Conservation (phyloP, 495 filamentous ascomycete genomes). For the Aspergillus heteromorphus region DNA sequence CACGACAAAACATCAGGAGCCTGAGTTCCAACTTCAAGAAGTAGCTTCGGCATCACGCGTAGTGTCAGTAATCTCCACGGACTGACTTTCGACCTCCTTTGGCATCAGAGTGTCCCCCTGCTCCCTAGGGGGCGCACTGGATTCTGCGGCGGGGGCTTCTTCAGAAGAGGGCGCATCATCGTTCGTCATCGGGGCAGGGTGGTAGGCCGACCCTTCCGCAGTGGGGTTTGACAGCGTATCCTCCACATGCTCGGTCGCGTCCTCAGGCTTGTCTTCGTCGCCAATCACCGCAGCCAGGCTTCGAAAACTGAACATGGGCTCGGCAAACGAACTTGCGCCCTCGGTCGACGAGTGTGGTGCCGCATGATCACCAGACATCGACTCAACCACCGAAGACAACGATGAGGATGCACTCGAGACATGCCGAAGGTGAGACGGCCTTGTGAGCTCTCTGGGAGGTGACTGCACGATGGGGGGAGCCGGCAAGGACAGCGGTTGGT, state of each 20-base stretch:
- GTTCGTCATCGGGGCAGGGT: conserved; percentile 15
- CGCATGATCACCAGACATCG: conserved; percentile 44
- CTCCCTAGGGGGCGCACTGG: conserved; percentile 11
- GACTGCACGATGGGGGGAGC: conserved; percentile 15
- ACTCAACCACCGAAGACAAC: conserved; percentile 68
- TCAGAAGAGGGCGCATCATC: conserved; percentile 13
- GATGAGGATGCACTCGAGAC: conserved; percentile 81
- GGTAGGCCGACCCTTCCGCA: conserved; percentile 24
- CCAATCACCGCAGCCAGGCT: conserved; percentile 84
- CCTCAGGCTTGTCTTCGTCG: conserved; percentile 50
- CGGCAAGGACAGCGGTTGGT: conserved; percentile 4
- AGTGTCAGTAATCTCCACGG: conserved; percentile 31
- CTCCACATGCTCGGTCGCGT: conserved; percentile 43
- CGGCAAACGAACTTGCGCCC: conserved; percentile 52
- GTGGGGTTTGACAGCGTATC: conserved; percentile 15
- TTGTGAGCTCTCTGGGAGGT: conserved; percentile 31
- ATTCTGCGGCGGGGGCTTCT: conserved; percentile 3
- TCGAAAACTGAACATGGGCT: conserved; percentile 88
- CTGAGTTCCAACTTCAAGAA: conserved; percentile 13
- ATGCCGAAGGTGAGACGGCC: conserved; percentile 67
- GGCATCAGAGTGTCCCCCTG: conserved; percentile 16
- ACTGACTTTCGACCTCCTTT: conserved; percentile 37
- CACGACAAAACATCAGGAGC: background rate
- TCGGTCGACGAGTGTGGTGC: conserved; percentile 21
- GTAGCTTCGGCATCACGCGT: conserved; percentile 24